These are phyloP conservation scores for Fusarium sp. DNA, from an alignment of 2,329 filamentous ascomycete species.

Conservation along the genomic window DNA sequence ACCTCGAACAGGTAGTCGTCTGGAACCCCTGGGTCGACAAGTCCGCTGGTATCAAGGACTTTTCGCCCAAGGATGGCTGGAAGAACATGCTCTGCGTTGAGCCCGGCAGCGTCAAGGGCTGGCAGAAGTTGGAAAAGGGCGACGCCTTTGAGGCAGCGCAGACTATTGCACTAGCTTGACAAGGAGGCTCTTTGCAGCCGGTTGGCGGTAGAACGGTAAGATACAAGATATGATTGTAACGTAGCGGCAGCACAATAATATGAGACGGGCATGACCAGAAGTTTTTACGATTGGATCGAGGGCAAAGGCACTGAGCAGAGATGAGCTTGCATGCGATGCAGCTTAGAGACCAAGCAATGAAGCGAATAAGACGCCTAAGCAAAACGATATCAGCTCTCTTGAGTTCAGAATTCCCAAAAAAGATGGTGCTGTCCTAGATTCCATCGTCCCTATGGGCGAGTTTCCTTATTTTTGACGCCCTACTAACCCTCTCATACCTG, in stretches of 20 bases:
- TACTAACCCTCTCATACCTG: neutral
- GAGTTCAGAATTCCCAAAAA: constrained; percentile 11
- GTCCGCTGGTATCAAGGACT: constrained; percentile 82
- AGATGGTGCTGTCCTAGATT: neutral
- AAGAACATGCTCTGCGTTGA: constrained; percentile 96
- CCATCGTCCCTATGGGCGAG: neutral
- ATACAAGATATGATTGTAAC: constrained; percentile 32
- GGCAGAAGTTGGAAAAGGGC: constrained; percentile 85
- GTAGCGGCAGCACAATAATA: constrained; percentile 30
- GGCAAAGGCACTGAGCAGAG: neutral
- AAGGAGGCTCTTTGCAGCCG: neutral
- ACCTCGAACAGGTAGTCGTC: constrained; percentile 86
- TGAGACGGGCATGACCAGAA: constrained; percentile 27
- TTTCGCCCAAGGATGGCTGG: constrained; percentile 87
- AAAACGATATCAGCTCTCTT: neutral
- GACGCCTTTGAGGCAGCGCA: constrained; percentile 71
- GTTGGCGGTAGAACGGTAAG: constrained; percentile 3
- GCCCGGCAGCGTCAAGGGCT: constrained; percentile 82
- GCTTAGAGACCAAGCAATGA: constrained; percentile 18
- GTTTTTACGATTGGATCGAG: constrained; percentile 11
- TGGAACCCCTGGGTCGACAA: constrained; percentile 98
- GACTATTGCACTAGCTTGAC: constrained; percentile 57
- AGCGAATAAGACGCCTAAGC: constrained; percentile 12
- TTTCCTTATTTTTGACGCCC: neutral
- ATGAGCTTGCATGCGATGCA: constrained; percentile 22